Percentiles rank a stretch among this genome's conserved stretches.
Conservation (phyloP, 495 filamentous ascomycete genomes). For the Lasiosphaeria ovina region DNA sequence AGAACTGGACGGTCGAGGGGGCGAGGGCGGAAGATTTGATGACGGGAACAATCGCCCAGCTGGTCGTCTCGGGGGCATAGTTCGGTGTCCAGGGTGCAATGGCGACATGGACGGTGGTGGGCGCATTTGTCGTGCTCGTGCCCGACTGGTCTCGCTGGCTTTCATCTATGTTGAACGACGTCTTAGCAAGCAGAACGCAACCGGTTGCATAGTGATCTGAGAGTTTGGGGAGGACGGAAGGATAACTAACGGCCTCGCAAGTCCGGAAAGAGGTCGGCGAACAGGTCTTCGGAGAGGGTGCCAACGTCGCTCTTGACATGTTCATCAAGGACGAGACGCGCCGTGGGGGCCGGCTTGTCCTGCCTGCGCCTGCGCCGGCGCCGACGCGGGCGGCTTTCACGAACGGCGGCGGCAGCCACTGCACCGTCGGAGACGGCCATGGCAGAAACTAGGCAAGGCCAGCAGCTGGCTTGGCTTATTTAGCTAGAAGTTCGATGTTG, state of each 20-base stretch:
- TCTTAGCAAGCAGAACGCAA: slow-evolving; percentile 20
- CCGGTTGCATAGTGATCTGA: background rate
- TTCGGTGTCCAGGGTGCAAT: slow-evolving; percentile 77
- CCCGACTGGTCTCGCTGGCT: slow-evolving; percentile 27
- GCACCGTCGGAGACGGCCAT: slow-evolving; percentile 27
- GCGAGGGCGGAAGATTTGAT: slow-evolving; percentile 57
- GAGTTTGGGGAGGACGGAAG: background rate
- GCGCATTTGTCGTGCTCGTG: slow-evolving; percentile 12
- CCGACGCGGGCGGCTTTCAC: slow-evolving; percentile 43
- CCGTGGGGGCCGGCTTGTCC: slow-evolving; percentile 53
- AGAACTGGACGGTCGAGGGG: slow-evolving; percentile 77
- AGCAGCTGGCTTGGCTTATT: too few species aligned
- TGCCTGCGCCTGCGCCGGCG: slow-evolving; percentile 56
- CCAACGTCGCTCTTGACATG: slow-evolving; percentile 86
- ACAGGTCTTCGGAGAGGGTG: slow-evolving; percentile 82
- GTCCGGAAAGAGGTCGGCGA: slow-evolving; percentile 73
- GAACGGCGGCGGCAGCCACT: slow-evolving; percentile 19
- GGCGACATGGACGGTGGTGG: slow-evolving; percentile 61
- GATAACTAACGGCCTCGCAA: slow-evolving; percentile 25
- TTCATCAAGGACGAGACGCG: slow-evolving; percentile 69
- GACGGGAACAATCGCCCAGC: slow-evolving; percentile 86
- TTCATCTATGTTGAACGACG: slow-evolving; percentile 14
- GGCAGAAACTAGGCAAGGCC: background rate
- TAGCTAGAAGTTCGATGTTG: background rate
- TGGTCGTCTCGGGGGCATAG: slow-evolving; percentile 58